Conservation (phyloP, 2,329 filamentous ascomycete genomes). For the Colletotrichum ledebouriae region DNA sequence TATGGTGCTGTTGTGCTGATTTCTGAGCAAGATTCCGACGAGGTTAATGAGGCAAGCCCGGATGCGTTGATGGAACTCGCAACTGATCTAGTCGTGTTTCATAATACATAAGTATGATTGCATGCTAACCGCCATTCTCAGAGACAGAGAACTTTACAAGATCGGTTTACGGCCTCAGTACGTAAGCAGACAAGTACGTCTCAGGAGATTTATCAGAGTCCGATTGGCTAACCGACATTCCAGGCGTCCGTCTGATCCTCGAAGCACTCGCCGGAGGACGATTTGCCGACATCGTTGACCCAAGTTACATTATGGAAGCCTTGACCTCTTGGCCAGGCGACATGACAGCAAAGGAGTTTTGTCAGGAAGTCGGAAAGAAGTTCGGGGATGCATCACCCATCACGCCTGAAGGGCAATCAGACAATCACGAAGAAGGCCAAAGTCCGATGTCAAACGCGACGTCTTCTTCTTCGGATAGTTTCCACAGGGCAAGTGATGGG, state of each 20-base stretch:
- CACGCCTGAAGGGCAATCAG: too few species aligned
- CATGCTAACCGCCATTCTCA: not conserved
- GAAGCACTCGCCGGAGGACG: slow-evolving; percentile 19
- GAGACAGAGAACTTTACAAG: not conserved
- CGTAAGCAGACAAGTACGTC: slow-evolving; percentile 15
- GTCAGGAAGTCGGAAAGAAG: not conserved
- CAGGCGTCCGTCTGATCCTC: slow-evolving; percentile 48
- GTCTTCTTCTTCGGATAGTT: too few species aligned
- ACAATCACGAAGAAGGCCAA: too few species aligned
- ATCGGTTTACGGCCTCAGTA: not conserved
- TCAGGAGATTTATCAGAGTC: not conserved
- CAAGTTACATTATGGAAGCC: slow-evolving; percentile 4
- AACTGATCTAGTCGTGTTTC: too few species aligned
- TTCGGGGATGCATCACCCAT: not conserved
- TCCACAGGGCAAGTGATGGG: too few species aligned
- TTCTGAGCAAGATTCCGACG: not conserved
- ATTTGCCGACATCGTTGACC: slow-evolving; percentile 25
- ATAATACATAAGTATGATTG: too few species aligned
- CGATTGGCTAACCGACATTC: not conserved
- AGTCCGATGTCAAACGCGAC: too few species aligned
- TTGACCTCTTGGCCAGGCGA: slow-evolving; percentile 3
- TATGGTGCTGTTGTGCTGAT: not conserved
- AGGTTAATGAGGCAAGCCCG: slow-evolving; percentile 6
- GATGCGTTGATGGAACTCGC: too few species aligned
- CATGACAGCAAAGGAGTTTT: not conserved